Evolutionary conservation across 352 stramenopile species (phyloP).

Genomic region (Globisporangium orthogonon): DNA sequence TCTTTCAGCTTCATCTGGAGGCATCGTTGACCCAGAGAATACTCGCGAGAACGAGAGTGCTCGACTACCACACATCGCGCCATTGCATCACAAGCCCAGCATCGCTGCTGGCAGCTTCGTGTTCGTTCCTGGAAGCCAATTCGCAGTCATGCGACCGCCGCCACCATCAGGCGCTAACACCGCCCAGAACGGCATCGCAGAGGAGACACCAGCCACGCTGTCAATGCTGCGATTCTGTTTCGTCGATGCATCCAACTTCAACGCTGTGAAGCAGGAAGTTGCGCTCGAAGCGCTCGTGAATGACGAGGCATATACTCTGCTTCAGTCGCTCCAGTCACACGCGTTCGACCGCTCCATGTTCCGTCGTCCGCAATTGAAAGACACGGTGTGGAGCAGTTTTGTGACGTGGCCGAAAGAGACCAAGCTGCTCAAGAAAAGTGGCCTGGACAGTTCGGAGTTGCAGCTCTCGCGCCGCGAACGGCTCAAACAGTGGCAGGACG

Average conservation of each 20-base stretch:
- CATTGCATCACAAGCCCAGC: conserved; percentile 9
- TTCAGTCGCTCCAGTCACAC: conserved; percentile 39
- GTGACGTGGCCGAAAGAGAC: conserved; percentile 58
- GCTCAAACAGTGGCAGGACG: conserved; percentile 77
- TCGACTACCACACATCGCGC: conserved; percentile 12
- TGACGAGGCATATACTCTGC: conserved; percentile 19
- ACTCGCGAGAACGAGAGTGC: neutral
- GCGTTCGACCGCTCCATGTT: conserved; percentile 56
- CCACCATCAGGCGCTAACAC: neutral
- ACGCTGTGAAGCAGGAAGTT: conserved; percentile 49
- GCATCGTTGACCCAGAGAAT: neutral
- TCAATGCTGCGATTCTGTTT: conserved; percentile 64
- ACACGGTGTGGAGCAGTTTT: conserved; percentile 45
- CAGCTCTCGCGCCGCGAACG: conserved; percentile 62
- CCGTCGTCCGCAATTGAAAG: conserved; percentile 24
- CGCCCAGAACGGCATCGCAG: neutral
- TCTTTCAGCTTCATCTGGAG: conserved; percentile 9
- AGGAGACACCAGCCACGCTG: neutral
- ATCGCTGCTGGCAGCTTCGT: conserved; percentile 22
- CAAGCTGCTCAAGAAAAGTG: conserved; percentile 26
- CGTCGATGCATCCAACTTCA: conserved; percentile 73
- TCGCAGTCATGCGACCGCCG: conserved; percentile 16
- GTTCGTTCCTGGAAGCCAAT: conserved; percentile 46
- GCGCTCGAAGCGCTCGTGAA: conserved; percentile 41
- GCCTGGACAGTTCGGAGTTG: conserved; percentile 15